A percentile compares a stretch with the other conserved stretches of the same genome.
These are phyloP conservation scores for Ophiostoma himal-ulmi DNA, from an alignment of 2,329 filamentous ascomycete genomes.

Conservation along the genomic window DNA sequence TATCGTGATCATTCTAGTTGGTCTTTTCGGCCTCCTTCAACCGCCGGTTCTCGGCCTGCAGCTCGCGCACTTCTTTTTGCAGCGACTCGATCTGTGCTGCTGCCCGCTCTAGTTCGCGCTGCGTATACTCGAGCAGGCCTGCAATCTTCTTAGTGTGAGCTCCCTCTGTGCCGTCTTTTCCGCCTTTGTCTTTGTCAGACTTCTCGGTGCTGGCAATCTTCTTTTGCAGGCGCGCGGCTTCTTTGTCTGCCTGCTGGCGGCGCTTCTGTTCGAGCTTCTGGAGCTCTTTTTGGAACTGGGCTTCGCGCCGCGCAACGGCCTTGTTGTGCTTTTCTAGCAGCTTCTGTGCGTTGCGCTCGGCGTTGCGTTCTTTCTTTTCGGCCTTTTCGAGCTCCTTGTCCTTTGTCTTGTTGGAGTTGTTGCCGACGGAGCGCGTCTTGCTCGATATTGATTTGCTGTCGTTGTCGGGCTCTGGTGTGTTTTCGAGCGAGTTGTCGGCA, in stretches of 20 bases:
- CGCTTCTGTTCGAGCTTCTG: conserved; percentile 60
- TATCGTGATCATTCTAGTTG: neutral
- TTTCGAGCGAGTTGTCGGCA: conserved; percentile 28
- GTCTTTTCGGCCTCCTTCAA: neutral
- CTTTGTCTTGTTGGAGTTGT: neutral
- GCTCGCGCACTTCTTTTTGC: conserved; percentile 49
- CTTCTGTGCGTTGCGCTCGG: conserved; percentile 43
- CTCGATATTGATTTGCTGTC: conserved; percentile 33
- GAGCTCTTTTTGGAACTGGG: conserved; percentile 59
- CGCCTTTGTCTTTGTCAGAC: neutral
- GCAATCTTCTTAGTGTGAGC: neutral
- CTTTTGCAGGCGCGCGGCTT: conserved; percentile 40
- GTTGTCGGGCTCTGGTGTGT: conserved; percentile 21
- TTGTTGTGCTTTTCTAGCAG: conserved; percentile 58
- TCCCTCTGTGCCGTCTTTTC: neutral
- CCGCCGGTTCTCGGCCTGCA: conserved; percentile 47
- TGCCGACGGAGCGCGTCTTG: conserved; percentile 30
- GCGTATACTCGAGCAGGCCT: conserved; percentile 44
- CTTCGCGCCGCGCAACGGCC: conserved; percentile 60
- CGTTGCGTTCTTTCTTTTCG: neutral
- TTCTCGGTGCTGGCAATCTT: neutral
- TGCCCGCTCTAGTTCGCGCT: conserved; percentile 48
- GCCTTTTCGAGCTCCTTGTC: neutral
- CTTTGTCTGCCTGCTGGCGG: conserved; percentile 56
- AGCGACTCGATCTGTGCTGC: conserved; percentile 49